Evolutionary conservation across 257 asterid genomes (phyloP), one percentile per base, ranked within the genome.

Genomic region (Craterostigma plantagineum): DNA sequence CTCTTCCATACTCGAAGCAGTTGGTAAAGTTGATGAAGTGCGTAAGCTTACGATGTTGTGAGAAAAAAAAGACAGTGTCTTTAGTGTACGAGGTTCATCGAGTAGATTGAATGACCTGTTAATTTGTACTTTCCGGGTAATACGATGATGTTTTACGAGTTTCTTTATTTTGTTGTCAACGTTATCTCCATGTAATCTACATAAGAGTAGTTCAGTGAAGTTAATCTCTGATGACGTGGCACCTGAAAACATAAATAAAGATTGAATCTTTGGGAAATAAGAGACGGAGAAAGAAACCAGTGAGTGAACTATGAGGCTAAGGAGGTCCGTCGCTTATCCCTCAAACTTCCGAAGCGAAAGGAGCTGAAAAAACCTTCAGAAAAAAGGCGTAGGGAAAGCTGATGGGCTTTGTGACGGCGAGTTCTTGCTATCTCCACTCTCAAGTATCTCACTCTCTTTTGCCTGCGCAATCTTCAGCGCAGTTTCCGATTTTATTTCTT

Each of bases 1-100:
- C 50, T 64, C 81, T 6, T 72, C 76, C 4, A 67, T 72, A 50
- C 73, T 72, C 14, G 81, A 72, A 48, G 81, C 81, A 42, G 76
- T 71, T 42, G 80, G 80, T 46, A 58, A 57, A 55, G 69, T 72
- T 14, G 73, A 68, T 55, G 77, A 68, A 6, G 30, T 23, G 30
- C 30, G 30, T 23, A 23, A 6, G 30, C 2, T 23, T 23, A 6
- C 30, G 30, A 6, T 6, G 30, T 23, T 6, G 30, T 23, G 30
- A 23, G n/a, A 23, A 23, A 23, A n/a, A n/a, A 23, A 23, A 6
- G 30, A 23, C 30, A 2, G 30, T 23, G n/a, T n/a, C n/a, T n/a
- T n/a, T n/a, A n/a, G n/a, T 23, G 30, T 23, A 23, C 30, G 30
- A 23, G 30, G 30, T 23, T 23, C n/a, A n/a, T n/a, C n/a, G n/a